Base-by-base conservation (phyloP, 495 filamentous ascomycete species). In the Xylaria palmicola region DNA sequence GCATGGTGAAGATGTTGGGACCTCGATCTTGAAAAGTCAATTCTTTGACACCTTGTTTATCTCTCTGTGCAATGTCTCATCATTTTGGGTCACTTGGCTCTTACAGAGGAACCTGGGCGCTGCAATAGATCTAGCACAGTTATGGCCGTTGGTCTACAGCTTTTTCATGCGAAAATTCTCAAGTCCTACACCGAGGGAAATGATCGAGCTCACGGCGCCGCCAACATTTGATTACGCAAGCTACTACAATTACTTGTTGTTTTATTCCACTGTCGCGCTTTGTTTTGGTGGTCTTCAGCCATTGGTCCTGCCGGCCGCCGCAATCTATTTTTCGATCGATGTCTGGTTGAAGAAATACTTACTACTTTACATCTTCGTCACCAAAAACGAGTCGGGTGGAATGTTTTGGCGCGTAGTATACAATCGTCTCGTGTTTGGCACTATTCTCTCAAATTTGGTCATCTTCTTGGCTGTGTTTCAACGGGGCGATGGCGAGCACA, bases 241-340 rank as follows among this genome's bases (percentile, higher is more conserved):
- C 60, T 97, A 98, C 76, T 98, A 97, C 79, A 98, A 97, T 71
- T 90, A 86, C 74, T 97, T 97, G 74, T 80, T 98, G 17, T 99
- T 90, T 76, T 97, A 97, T 72, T 80, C 90, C 4, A 98, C 94
- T 0, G 89, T 97, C 32, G 88, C 91, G 2, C 80, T 99, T 34
- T 91, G 86, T 68, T 98, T 93, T 71, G 87, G 88, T 2, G 87
- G 89, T 10, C 74, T 97, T 41, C 94, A 98, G 75, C 94, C 94
- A 0, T 83, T 98, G 32, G 89, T 92, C 4, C 81, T 99, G n/a
- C 90, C 91, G 0, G 87, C 96, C 36, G 90, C 90, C 0, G 93
- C 93, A 1, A 67, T 98, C 19, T 99, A 97, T 77, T 98, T 98
- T 71, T 77, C 79, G 17, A 75, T 98, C 45, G 94, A 99, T 71